These are phyloP conservation scores for Gynandropsis gynandra DNA, from an alignment of 345 rosid species.

Conservation along the genomic window DNA sequence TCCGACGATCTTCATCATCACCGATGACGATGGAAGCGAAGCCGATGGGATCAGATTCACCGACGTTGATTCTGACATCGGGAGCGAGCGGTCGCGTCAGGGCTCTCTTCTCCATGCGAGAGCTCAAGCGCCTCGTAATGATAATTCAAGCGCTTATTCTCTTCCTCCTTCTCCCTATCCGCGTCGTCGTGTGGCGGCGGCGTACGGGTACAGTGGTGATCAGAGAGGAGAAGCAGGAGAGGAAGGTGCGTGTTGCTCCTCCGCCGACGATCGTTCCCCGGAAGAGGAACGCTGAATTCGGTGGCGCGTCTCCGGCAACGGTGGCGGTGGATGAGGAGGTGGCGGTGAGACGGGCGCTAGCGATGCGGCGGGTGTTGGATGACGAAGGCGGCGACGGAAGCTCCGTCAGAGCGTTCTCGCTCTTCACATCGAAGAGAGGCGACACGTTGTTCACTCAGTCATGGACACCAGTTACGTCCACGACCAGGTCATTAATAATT, in stretches of 20 bases:
- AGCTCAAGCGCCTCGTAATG: conserved; percentile 35
- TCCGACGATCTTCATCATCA: conserved; percentile 15
- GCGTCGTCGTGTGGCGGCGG: conserved; percentile 28
- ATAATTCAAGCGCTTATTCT: conserved; percentile 41
- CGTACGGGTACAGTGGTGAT: conserved; percentile 23
- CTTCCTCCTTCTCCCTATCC: conserved; percentile 50
- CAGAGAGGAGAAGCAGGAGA: conserved; percentile 40
- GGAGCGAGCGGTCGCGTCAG: conserved; percentile 79
- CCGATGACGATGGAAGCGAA: conserved; percentile 37
- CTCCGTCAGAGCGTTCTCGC: conserved; percentile 39
- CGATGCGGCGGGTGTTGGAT: conserved; percentile 50
- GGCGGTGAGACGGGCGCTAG: conserved; percentile 52
- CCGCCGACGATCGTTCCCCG: conserved; percentile 42
- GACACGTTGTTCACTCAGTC: conserved; percentile 72
- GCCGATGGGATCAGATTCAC: conserved; percentile 27
- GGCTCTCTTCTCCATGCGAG: conserved; percentile 52
- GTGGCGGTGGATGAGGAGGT: conserved; percentile 54
- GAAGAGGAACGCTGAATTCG: conserved; percentile 32
- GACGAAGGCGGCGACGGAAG: conserved; percentile 41
- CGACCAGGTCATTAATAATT: conserved; percentile 58
- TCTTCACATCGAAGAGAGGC: conserved; percentile 51
- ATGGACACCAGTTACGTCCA: conserved; percentile 52
- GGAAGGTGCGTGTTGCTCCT: conserved; percentile 31
- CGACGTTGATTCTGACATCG: conserved; percentile 59
- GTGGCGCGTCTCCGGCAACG: conserved; percentile 10